phyloP scores from a whole-genome alignment of 169 alveolate species.

The Eimeria praecox region DNA sequence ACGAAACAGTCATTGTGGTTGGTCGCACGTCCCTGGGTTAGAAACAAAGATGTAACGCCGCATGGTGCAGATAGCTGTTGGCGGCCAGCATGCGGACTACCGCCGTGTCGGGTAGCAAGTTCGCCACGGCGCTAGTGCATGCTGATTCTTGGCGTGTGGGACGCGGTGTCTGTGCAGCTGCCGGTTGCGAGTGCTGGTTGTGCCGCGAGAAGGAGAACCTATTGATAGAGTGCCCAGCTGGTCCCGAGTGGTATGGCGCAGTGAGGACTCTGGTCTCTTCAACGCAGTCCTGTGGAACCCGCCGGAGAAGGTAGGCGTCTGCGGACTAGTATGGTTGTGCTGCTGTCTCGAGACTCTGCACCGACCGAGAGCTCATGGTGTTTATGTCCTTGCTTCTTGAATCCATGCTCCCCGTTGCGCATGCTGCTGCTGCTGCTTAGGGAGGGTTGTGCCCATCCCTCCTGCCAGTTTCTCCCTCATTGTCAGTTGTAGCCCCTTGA shows the following conservation, averaged over 20 bases:
- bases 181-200: slow-evolving; percentile 72
- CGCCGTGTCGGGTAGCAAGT: not conserved
- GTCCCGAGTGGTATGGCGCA: slow-evolving; percentile 90
- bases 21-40: not conserved
- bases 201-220: slow-evolving; percentile 86
- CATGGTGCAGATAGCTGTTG: not conserved
- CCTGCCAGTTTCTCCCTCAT: not conserved
- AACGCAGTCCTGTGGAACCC: slow-evolving; percentile 94
- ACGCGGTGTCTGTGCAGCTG: slow-evolving; percentile 55
- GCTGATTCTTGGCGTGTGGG: not conserved
- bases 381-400: not conserved
- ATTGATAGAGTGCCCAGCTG: slow-evolving; percentile 95
- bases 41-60: not conserved
- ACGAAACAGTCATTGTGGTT: not conserved
- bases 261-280: slow-evolving; percentile 87
- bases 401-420: not conserved
- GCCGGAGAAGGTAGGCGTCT: slow-evolving; percentile 74
- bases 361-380: not conserved
- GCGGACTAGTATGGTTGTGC: not conserved
- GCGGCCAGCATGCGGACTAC: not conserved
- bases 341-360: not conserved
- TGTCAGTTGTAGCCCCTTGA: not conserved
- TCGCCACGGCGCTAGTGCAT: not conserved
- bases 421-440: not conserved
- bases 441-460: not conserved